Evolutionary conservation across 495 filamentous ascomycete species (phyloP).

Genomic region (Penicillium atrosanguineum): DNA sequence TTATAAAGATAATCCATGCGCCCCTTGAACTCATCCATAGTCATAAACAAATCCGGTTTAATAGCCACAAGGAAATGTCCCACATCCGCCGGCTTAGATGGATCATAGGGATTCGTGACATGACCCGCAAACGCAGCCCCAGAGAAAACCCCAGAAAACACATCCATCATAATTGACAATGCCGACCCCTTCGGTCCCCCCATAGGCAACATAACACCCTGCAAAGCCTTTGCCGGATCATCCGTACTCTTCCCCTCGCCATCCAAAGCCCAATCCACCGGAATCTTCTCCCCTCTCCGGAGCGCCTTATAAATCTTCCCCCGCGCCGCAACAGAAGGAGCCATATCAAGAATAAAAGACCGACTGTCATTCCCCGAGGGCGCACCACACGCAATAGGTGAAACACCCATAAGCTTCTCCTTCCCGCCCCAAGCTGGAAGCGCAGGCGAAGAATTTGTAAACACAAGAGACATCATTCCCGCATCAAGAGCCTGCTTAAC

Average conservation of each 20-base stretch:
- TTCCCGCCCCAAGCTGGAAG: slow-evolving; percentile 70
- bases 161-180: slow-evolving; percentile 78
- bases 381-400: slow-evolving; percentile 74
- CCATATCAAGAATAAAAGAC: slow-evolving; percentile 77
- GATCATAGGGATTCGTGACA: slow-evolving; percentile 71
- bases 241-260: slow-evolving; percentile 63
- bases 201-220: slow-evolving; percentile 78
- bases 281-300: slow-evolving; percentile 70
- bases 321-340: slow-evolving; percentile 66
- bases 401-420: slow-evolving; percentile 67
- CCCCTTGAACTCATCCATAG: slow-evolving; percentile 61
- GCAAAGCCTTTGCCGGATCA: slow-evolving; percentile 62
- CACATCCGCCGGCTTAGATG: slow-evolving; percentile 63
- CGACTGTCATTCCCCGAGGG: slow-evolving; percentile 51
- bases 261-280: slow-evolving; percentile 71
- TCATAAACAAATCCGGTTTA: slow-evolving; percentile 75
- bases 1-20: slow-evolving; percentile 71
- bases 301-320: slow-evolving; percentile 77
- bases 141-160: slow-evolving; percentile 73
- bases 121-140: slow-evolving; percentile 70
- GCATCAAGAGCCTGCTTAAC: slow-evolving; percentile 71
- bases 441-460: slow-evolving; percentile 75
- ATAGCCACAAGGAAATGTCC: slow-evolving; percentile 75
- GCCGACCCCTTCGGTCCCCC: slow-evolving; percentile 74
- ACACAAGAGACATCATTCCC: slow-evolving; percentile 72